Base-by-base conservation (phyloP, 306 rosid genomes). In the Castanopsis chinensis region DNA sequence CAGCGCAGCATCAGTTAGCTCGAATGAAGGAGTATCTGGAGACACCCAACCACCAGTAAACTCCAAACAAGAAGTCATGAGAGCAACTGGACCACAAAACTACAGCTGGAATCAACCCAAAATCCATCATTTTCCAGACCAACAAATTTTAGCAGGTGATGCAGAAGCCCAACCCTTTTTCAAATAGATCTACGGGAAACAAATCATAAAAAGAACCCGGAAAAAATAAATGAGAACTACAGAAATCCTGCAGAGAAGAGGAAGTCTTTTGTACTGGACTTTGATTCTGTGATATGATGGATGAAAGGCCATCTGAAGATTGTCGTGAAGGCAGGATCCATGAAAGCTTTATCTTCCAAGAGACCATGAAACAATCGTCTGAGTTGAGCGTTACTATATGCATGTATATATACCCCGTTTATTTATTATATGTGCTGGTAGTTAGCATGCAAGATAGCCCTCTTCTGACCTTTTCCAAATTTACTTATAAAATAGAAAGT, bases 81-180 rank as follows among this genome's bases (percentile, higher is more conserved):
- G 58, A 77, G 77, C 52, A 8, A 69, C 75, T 0, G 41, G n/a
- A 20, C 68, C 27, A 12, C 75, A 6, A 17, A 74, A 83, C 60
- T 69, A 74, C 52, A 60, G 60, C 12, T n/a, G 13, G 2, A 54
- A 67, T 73, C 79, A 35, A 49, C 59, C 71, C 1, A 78, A 60
- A 51, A 53, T 56, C 81, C 23, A 52, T 49, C 78, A 21, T n/a
- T 25, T 28, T 6, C 67, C 71, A 18, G 30, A 28, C 45, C 6
- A 17, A 37, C 52, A 68, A 64, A 25, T 72, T 65, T 21, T 76
- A 49, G 78, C 21, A 9, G 57, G 74, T 0, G 87, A 87, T 57
- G 82, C 87, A 4, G 81, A 81, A 79, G 86, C 79, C 95, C 90
- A 56, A 82, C n/a, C 3, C 69, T 84, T 74, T 83, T 53, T 64